Evolutionary conservation across 1,284 basidiomycete species (phyloP).

Genomic region (Tetrapyrgos nigripes): DNA sequence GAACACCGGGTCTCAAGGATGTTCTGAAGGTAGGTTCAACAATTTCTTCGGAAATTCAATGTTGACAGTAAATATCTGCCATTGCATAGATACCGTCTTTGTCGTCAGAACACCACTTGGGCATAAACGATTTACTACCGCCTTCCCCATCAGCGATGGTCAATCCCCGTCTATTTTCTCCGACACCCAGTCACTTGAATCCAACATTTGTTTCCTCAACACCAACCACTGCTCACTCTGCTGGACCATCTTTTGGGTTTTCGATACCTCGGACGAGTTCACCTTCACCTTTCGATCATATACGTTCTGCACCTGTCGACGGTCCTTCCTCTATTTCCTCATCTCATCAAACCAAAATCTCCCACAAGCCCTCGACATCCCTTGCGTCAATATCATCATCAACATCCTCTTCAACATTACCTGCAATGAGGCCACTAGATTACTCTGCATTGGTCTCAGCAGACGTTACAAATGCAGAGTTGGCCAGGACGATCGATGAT

Average conservation of each 20-base stretch:
- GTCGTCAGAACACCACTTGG: slow-evolving; percentile 71
- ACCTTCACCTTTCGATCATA: slow-evolving; percentile 39
- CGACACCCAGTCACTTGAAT: slow-evolving; percentile 48
- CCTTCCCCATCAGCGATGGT: slow-evolving; percentile 74
- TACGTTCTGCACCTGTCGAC: slow-evolving; percentile 10
- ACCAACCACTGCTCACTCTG: slow-evolving; percentile 26
- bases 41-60: background rate
- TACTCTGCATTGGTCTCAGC: slow-evolving; percentile 64
- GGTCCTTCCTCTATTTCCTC: slow-evolving; percentile 23
- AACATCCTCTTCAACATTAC: slow-evolving; percentile 41
- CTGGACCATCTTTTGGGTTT: slow-evolving; percentile 40
- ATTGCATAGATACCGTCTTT: slow-evolving; percentile 64
- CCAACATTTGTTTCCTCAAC: slow-evolving; percentile 19
- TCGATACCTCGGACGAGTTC: slow-evolving; percentile 49
- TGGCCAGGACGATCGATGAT: slow-evolving; percentile 81
- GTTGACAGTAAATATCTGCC: background rate
- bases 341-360: slow-evolving; percentile 18
- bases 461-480: slow-evolving; percentile 73
- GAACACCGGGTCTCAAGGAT: slow-evolving; percentile 70
- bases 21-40: slow-evolving; percentile 63
- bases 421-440: slow-evolving; percentile 67
- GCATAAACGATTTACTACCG: slow-evolving; percentile 74
- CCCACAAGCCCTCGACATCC: slow-evolving; percentile 23
- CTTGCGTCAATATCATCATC: slow-evolving; percentile 24
- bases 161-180: slow-evolving; percentile 48